Evolutionary conservation across 148 eudicot genomes (phyloP).

Genomic region (Vaccinium darrowii): DNA sequence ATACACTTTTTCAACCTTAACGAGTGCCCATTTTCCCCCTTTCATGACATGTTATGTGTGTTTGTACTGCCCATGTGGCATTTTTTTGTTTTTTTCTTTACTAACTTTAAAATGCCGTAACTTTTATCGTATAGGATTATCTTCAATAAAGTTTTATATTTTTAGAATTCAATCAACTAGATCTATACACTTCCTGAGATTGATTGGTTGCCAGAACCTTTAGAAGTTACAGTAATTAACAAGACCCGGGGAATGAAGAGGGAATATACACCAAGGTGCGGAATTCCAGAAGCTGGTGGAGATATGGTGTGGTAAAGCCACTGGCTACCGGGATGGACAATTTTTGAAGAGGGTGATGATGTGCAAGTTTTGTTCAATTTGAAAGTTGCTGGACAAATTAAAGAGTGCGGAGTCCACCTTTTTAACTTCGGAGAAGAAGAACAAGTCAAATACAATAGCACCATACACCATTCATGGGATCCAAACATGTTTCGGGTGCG

Average conservation of each 20-base stretch:
- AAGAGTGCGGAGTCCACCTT: background rate
- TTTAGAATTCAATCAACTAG: too few species aligned
- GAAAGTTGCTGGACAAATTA: background rate
- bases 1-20: too few species aligned
- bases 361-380: background rate
- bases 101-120: too few species aligned
- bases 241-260: background rate
- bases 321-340: too few species aligned
- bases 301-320: background rate
- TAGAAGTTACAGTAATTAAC: background rate
- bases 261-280: background rate
- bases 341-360: background rate
- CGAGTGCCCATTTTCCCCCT: too few species aligned
- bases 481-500: background rate
- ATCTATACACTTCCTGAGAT: background rate
- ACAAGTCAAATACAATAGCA: background rate
- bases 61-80: too few species aligned
- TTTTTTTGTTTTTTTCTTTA: too few species aligned
- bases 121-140: too few species aligned
- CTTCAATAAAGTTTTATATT: too few species aligned
- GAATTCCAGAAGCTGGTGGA: background rate
- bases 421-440: background rate
- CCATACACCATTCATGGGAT: background rate
- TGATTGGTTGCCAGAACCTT: background rate
- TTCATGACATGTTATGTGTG: too few species aligned